A percentile compares a stretch with the other conserved stretches of the same genome.
These are phyloP conservation scores for Meyerozyma sp. DNA, from an alignment of 1,139 yeast genomes.

Conservation along the genomic window DNA sequence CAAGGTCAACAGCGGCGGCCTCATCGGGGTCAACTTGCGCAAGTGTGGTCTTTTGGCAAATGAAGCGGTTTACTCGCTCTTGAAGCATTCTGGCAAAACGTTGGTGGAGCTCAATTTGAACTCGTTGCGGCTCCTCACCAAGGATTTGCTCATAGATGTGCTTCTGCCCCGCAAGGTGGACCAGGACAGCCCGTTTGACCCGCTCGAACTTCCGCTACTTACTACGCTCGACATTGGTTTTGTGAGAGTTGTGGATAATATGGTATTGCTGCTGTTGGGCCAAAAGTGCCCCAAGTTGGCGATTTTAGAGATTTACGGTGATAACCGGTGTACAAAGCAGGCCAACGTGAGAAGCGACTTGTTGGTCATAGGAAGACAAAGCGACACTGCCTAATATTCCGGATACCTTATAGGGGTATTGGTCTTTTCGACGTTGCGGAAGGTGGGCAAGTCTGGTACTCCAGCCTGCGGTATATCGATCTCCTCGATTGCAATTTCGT, in stretches of 20 bases:
- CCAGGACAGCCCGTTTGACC: constrained; percentile 7
- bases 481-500: constrained; percentile 29
- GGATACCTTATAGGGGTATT: constrained; percentile 31
- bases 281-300: constrained; percentile 55
- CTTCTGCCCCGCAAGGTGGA: constrained; percentile 7
- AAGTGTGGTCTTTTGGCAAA: constrained; percentile 67
- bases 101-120: constrained; percentile 67
- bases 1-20: constrained; percentile 49
- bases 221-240: constrained; percentile 71
- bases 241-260: constrained; percentile 68
- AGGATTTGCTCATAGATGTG: constrained; percentile 32
- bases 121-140: constrained; percentile 58
- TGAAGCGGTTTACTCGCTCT: constrained; percentile 50
- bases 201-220: constrained; percentile 43
- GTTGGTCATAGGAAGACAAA: constrained; percentile 71
- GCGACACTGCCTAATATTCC: constrained; percentile 32
- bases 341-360: constrained; percentile 51
- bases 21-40: constrained; percentile 55
- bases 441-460: constrained; percentile 47
- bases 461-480: constrained; percentile 14
- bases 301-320: constrained; percentile 74
- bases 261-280: constrained; percentile 47
- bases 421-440: constrained; percentile 60
- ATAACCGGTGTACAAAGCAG: constrained; percentile 58
- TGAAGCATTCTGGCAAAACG: constrained; percentile 61